Percentiles rank a stretch among this genome's conserved stretches.
These are phyloP conservation scores for Mycena epipterygia DNA, from an alignment of 768 basidiomycete species.

Conservation along the genomic window DNA sequence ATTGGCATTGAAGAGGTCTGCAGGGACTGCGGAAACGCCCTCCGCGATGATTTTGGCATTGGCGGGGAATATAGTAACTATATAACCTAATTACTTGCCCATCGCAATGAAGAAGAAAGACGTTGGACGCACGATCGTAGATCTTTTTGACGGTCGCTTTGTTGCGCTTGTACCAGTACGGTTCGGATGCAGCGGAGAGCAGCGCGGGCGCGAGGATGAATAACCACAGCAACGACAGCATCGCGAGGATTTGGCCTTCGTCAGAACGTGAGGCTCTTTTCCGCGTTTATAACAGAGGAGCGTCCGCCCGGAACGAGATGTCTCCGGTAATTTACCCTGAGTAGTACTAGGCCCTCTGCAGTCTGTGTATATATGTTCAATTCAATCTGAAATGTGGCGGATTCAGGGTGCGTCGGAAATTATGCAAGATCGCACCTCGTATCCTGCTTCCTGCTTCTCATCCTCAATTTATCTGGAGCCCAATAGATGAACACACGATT, in stretches of 20 bases:
- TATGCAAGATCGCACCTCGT: too few relatives aligned
- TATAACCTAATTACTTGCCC: neutral
- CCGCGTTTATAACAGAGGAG: too few relatives aligned
- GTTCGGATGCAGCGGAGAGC: conserved; percentile 2
- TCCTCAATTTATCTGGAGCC: too few relatives aligned
- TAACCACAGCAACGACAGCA: neutral
- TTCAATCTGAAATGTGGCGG: too few relatives aligned
- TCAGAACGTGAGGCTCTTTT: too few relatives aligned
- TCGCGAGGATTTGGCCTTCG: neutral
- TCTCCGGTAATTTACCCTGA: too few relatives aligned
- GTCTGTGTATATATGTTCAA: too few relatives aligned
- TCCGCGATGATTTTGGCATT: conserved; percentile 15
- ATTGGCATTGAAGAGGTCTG: conserved; percentile 14
- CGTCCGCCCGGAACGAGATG: too few relatives aligned
- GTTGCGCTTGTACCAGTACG: conserved; percentile 6
- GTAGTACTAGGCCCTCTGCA: too few relatives aligned
- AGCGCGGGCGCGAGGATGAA: neutral
- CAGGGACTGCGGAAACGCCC: conserved; percentile 2
- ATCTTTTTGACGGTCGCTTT: neutral
- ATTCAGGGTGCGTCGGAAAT: too few relatives aligned
- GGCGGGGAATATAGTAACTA: conserved; percentile 19
- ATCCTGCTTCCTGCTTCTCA: too few relatives aligned
- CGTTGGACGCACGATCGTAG: conserved; percentile 9
- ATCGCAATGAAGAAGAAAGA: accelerated
- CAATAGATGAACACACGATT: too few relatives aligned